Evolutionary conservation across 768 basidiomycete species (phyloP), one percentile per base, ranked within the genome.

Genomic region (Boletus sp.): DNA sequence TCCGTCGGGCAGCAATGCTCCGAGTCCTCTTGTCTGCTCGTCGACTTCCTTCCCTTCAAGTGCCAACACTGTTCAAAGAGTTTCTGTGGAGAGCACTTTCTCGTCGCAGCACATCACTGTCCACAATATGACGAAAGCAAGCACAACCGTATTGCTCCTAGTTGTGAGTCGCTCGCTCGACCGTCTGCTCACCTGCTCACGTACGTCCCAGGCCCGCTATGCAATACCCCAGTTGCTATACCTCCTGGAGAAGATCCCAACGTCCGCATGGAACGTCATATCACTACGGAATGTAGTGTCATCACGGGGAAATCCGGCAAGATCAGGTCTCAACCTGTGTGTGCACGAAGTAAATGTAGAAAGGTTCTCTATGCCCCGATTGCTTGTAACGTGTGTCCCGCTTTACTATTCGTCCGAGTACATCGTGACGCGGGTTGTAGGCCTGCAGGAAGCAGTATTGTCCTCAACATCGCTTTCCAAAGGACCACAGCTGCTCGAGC

Each of bases 11-110:
- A 81, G 53, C 85, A 89, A 62, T 93, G 91, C 71, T 82, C 85
- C 14, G 76, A 82, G 47, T 66, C 79, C 0, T 71, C 80, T 1
- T 93, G 91, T 71, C 70, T 77, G 29, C 79, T 88, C 57, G 79
- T 92, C 64, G 91, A 93, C 75, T 93, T 92, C 60, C 75, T 93
- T 11, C 90, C 91, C 0, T 88, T 93, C 78, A 88, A 86, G 71
- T 94, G 91, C 68, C 85, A 88, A 47, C 88, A 91, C 63, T 94
- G 91, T 68, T 65, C 77, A 14, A 69, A 77, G 15, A 75, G 77
- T 0, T 93, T 84, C 73, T 94, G 92, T 61, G 82, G 83, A 39
- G 87, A 90, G 13, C 91, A 94, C 65, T 93, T 85, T 74, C 80
- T 79, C 56, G 87, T 85, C 13, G 73, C 79, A 17, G 77, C 77